Conservation (phyloP, 352 stramenopile genomes). For the Phytophthora tentaculata region DNA sequence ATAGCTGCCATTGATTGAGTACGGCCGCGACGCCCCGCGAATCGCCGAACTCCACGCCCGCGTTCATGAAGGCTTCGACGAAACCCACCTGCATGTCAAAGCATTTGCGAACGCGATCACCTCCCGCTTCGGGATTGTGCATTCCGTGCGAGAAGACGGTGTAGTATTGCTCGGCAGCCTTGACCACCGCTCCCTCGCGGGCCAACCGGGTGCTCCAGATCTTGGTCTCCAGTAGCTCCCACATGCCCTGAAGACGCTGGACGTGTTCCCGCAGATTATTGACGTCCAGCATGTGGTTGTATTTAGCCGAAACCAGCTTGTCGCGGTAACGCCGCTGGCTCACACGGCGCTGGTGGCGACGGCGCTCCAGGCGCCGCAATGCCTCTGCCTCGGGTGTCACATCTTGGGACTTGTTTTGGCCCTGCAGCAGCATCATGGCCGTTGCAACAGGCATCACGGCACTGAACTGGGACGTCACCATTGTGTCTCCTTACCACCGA, state of each 20-base stretch:
- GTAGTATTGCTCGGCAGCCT: conserved; percentile 72
- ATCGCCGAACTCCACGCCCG: conserved; percentile 49
- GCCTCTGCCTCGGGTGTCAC: conserved; percentile 6
- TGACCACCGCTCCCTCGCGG: conserved; percentile 43
- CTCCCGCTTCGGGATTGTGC: conserved; percentile 49
- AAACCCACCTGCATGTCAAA: conserved; percentile 66
- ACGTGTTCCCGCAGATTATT: conserved; percentile 65
- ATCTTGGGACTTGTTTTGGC: not conserved
- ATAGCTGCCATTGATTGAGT: conserved; percentile 68
- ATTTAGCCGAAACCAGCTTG: conserved; percentile 68
- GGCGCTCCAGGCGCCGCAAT: conserved; percentile 40
- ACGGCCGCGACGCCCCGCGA: conserved; percentile 44
- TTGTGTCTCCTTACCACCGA: not conserved
- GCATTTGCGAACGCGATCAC: conserved; percentile 40
- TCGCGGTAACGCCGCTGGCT: conserved; percentile 76
- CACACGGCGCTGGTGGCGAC: conserved; percentile 65
- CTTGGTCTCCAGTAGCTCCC: conserved; percentile 52
- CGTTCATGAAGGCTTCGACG: conserved; percentile 54
- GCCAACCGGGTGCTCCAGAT: conserved; percentile 49
- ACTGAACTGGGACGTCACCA: conserved; percentile 5
- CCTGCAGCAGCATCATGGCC: not conserved
- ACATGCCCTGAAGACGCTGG: conserved; percentile 52
- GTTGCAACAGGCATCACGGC: not conserved
- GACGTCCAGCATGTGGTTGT: conserved; percentile 73
- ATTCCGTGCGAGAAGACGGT: conserved; percentile 62